Evolutionary conservation across 495 filamentous ascomycete species (phyloP).

Genomic region (Penicillium crystallinum): DNA sequence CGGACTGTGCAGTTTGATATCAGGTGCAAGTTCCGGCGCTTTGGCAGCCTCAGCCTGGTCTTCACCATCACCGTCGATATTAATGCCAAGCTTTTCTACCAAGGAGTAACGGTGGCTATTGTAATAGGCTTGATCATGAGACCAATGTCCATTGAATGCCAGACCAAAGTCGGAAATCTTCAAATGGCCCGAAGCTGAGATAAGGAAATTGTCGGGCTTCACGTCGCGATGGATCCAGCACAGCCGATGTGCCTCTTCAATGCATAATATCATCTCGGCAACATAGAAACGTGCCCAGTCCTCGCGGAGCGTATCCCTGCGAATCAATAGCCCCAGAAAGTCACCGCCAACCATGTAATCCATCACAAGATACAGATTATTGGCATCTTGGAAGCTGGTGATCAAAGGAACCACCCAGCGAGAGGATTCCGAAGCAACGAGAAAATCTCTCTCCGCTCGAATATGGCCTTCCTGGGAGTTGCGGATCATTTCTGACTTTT

Average conservation of each 20-base stretch:
- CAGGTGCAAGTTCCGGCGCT: conserved; percentile 17
- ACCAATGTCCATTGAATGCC: conserved; percentile 92
- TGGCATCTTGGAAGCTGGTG: conserved; percentile 80
- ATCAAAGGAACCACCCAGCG: conserved; percentile 86
- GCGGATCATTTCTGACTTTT: conserved; percentile 83
- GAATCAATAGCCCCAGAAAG: conserved; percentile 79
- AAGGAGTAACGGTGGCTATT: conserved; percentile 74
- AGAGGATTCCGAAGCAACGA: conserved; percentile 77
- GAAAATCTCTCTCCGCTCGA: conserved; percentile 84
- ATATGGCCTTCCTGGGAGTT: conserved; percentile 90
- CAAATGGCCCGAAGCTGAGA: conserved; percentile 79
- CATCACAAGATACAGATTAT: conserved; percentile 87
- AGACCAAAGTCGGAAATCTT: conserved; percentile 96
- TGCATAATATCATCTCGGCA: conserved; percentile 91
- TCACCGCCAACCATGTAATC: conserved; percentile 97
- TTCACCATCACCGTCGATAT: conserved; percentile 67
- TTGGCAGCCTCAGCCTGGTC: conserved; percentile 53
- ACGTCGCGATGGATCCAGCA: conserved; percentile 91
- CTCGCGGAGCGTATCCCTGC: conserved; percentile 75
- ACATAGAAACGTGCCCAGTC: conserved; percentile 76
- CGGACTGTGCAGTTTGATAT: neutral
- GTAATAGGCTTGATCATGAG: conserved; percentile 81
- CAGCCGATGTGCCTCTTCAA: conserved; percentile 86
- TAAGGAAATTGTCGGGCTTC: conserved; percentile 95
- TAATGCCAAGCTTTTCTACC: conserved; percentile 67